phyloP scores from a whole-genome alignment of 225 moss, liverwort and hornwort species.

The Polytrichum commune region DNA sequence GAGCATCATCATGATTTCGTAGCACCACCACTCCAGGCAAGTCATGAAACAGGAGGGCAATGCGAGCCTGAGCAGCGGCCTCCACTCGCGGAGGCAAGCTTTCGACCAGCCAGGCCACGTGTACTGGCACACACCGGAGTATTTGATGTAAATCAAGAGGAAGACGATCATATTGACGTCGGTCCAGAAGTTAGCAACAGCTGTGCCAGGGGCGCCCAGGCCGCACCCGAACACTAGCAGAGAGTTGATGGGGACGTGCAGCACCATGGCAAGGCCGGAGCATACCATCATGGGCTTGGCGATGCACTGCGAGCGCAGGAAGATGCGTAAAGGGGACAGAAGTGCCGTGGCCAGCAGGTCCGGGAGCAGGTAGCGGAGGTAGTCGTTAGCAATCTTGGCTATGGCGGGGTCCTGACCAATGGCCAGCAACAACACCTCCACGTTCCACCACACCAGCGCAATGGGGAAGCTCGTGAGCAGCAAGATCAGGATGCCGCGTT shows the following conservation, averaged over 20 bases:
- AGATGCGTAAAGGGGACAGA: slow-evolving; percentile 38
- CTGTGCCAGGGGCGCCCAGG: slow-evolving; percentile 40
- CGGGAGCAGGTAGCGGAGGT: slow-evolving; percentile 35
- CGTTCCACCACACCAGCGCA: slow-evolving; percentile 34
- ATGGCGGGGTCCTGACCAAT: slow-evolving; percentile 43
- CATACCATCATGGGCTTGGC: slow-evolving; percentile 52
- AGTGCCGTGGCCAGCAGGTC: slow-evolving; percentile 37
- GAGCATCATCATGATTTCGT: slow-evolving; percentile 47
- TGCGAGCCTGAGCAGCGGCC: slow-evolving; percentile 31
- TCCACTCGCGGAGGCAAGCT: slow-evolving; percentile 39
- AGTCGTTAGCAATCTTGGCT: slow-evolving; percentile 25
- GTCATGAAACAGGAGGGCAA: slow-evolving; percentile 47
- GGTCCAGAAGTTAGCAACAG: slow-evolving; percentile 37
- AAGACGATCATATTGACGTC: slow-evolving; percentile 40
- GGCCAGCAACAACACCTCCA: slow-evolving; percentile 30
- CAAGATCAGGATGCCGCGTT: slow-evolving; percentile 36
- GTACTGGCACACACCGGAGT: slow-evolving; percentile 16
- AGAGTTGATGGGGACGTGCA: slow-evolving; percentile 45
- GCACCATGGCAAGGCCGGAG: slow-evolving; percentile 42
- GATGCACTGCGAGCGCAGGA: slow-evolving; percentile 42
- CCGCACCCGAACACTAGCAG: slow-evolving; percentile 36
- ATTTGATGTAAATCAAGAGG: slow-evolving; percentile 24
- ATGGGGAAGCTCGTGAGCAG: slow-evolving; percentile 38
- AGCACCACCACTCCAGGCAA: slow-evolving; percentile 57
- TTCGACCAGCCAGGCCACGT: slow-evolving; percentile 42